Conservation (phyloP, 768 basidiomycete genomes). For the Rhodosporidiobolus sp. region DNA sequence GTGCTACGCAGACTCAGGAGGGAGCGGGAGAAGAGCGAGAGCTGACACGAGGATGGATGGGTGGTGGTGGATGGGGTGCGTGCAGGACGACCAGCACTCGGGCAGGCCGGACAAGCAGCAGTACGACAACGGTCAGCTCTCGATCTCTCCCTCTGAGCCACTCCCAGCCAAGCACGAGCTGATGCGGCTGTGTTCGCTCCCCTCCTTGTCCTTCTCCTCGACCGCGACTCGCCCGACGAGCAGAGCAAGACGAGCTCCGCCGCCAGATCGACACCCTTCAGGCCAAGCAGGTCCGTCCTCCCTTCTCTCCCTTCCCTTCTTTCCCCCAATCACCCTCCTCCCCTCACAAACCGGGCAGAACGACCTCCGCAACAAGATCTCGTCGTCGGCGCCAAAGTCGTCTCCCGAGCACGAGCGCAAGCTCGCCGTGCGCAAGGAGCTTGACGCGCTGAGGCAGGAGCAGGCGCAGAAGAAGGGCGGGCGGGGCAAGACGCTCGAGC, state of each 20-base stretch:
- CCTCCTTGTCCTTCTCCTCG: not conserved
- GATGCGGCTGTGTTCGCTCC: no score
- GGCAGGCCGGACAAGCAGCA: conserved; percentile 19
- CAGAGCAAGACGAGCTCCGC: conserved; percentile 68
- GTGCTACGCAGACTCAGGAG: not conserved
- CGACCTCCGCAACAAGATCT: conserved; percentile 72
- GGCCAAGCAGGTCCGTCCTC: conserved; percentile 65
- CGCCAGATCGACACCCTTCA: conserved; percentile 79
- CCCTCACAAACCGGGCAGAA: conserved; percentile 52
- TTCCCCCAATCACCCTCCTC: not conserved
- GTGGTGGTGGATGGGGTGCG: no score
- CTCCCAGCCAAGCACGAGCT: not conserved
- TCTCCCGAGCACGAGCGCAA: conserved; percentile 67
- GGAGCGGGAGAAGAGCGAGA: not conserved
- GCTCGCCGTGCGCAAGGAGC: conserved; percentile 68
- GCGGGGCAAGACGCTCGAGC: conserved; percentile 68
- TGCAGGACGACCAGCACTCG: not conserved
- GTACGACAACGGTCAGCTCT: conserved; percentile 14
- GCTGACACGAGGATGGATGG: not conserved
- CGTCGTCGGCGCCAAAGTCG: conserved; percentile 57
- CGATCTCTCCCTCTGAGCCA: no score
- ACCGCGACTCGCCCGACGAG: no score
- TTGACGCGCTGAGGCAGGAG: conserved; percentile 70
- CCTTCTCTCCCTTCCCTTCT: conserved; percentile 7
- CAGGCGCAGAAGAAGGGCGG: conserved; percentile 74